Base-by-base conservation (phyloP, 345 rosid genomes). In the Isatis tinctoria region DNA sequence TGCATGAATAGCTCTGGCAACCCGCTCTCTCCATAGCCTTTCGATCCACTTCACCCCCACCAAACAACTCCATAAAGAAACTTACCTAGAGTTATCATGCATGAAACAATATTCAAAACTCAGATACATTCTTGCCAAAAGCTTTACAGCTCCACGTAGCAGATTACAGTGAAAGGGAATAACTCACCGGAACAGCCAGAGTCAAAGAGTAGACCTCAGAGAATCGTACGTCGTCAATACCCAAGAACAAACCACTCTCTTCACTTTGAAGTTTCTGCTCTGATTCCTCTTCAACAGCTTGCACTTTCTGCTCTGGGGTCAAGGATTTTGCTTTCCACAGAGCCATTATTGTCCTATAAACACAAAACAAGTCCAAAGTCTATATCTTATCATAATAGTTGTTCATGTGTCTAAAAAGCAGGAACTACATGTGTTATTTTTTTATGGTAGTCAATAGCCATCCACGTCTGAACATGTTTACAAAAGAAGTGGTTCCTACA, bases 231-330 rank as follows among this genome's bases (percentile, higher is more conserved):
- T 95, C 99, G 83, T 91, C 97, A 73, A 88, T 73, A 59, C 83
- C 99, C 83, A 95, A 82, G 80, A 87, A 86, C 77, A 90, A 63
- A 60, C 92, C 97, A 74, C 84, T 82, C 78, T 90, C 97, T 74
- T 94, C 99, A 54, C 83, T 69, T 74, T 85, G 87, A 56, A 95
- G 86, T 85, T 88, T 83, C 35, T 81, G 79, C 71, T 91, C 97
- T 68, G 97, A 90, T 79, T 91, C 96, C 84, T 91, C 97, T 88
- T 95, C 96, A 63, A 87, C 85, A 73, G 90, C 79, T 75, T 83
- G 89, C 80, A 90, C 95, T 82, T 91, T 95, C 90, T 91, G 97
- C 82, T 91, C 97, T 3, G 91, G 96, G 76, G 83, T 90, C 92
- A 91, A 83, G 30, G 97, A 85, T 78, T 92, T 86, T 57, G 96